Evolutionary conservation across 2,329 filamentous ascomycete genomes (phyloP).

Genomic region (Penicillium sp.): DNA sequence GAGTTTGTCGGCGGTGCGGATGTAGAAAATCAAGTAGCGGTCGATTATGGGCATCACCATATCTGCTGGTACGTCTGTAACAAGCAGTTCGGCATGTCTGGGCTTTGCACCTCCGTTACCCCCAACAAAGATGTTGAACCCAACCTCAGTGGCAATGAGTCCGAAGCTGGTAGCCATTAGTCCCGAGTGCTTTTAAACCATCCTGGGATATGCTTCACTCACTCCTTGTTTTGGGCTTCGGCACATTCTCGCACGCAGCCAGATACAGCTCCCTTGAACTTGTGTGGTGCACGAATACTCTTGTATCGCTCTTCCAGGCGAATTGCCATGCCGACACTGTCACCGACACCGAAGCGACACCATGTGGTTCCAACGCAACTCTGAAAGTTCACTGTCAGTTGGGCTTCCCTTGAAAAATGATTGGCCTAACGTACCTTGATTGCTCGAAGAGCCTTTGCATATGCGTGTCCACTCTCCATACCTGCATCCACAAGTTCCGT

Average conservation of each 20-base stretch:
- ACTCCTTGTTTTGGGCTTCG: constrained; percentile 91
- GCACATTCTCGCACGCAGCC: constrained; percentile 92
- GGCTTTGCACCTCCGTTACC: constrained; percentile 89
- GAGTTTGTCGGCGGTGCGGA: constrained; percentile 85
- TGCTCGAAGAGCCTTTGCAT: constrained; percentile 83
- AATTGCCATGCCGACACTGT: constrained; percentile 88
- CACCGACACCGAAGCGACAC: constrained; percentile 85
- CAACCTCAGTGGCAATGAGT: constrained; percentile 87
- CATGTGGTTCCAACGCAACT: constrained; percentile 88
- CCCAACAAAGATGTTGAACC: constrained; percentile 88
- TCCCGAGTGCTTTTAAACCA: neutral
- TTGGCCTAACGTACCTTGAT: constrained; percentile 60
- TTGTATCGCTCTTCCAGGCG: constrained; percentile 88
- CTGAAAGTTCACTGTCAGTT: constrained; percentile 29
- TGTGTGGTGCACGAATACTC: constrained; percentile 83
- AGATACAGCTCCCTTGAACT: constrained; percentile 86
- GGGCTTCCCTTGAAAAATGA: neutral
- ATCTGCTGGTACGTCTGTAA: constrained; percentile 79
- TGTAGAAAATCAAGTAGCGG: constrained; percentile 90
- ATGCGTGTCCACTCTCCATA: constrained; percentile 88
- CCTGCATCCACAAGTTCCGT: constrained; percentile 74
- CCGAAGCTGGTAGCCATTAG: constrained; percentile 62
- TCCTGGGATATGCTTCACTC: constrained; percentile 30
- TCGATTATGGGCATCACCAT: constrained; percentile 83
- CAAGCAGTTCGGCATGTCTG: constrained; percentile 75